Evolutionary conservation across 1,284 basidiomycete genomes (phyloP).

Genomic region (Microbotryum saponariae): DNA sequence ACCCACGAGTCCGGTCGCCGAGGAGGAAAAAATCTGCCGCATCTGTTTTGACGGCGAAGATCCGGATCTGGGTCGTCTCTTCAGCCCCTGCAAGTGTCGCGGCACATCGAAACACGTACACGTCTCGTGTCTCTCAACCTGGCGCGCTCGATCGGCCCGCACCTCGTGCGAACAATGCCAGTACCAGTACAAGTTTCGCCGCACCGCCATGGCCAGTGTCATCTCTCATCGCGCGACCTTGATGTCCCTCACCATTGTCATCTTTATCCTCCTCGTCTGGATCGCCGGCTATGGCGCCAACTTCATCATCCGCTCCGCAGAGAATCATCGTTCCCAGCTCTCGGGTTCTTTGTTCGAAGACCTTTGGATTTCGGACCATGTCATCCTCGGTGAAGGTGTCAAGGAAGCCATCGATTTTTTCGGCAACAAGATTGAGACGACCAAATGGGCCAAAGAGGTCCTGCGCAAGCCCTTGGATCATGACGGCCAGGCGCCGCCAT

Average conservation of each 20-base stretch:
- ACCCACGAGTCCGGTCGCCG: neutral
- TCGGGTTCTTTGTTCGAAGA: slow-evolving; percentile 13
- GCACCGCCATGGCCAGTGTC: slow-evolving; percentile 7
- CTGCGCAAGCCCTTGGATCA: no score
- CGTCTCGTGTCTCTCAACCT: slow-evolving; percentile 14
- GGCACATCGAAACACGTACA: slow-evolving; percentile 24
- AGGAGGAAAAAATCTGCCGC: slow-evolving; percentile 13
- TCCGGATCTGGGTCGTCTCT: slow-evolving; percentile 14
- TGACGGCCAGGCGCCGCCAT: no score
- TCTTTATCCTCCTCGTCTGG: slow-evolving; percentile 17
- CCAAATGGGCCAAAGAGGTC: slow-evolving; percentile 1
- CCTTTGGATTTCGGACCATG: slow-evolving; percentile 21
- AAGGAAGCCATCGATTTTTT: slow-evolving; percentile 26
- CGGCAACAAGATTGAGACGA: slow-evolving; percentile 16
- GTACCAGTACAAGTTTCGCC: slow-evolving; percentile 16
- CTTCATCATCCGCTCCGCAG: slow-evolving; percentile 14
- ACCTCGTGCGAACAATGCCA: slow-evolving; percentile 8
- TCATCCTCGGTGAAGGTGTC: slow-evolving; percentile 25
- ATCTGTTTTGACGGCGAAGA: slow-evolving; percentile 28
- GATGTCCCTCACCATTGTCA: slow-evolving; percentile 5
- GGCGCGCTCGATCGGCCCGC: slow-evolving; percentile 12
- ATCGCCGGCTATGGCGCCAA: slow-evolving; percentile 27
- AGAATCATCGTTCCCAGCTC: neutral
- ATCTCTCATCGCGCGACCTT: slow-evolving; percentile 14
- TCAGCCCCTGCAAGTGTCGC: slow-evolving; percentile 18